Evolutionary conservation across 805 yeast species (phyloP), one percentile per base, ranked within the genome.

Genomic region (Wickerhamiella siamensis): DNA sequence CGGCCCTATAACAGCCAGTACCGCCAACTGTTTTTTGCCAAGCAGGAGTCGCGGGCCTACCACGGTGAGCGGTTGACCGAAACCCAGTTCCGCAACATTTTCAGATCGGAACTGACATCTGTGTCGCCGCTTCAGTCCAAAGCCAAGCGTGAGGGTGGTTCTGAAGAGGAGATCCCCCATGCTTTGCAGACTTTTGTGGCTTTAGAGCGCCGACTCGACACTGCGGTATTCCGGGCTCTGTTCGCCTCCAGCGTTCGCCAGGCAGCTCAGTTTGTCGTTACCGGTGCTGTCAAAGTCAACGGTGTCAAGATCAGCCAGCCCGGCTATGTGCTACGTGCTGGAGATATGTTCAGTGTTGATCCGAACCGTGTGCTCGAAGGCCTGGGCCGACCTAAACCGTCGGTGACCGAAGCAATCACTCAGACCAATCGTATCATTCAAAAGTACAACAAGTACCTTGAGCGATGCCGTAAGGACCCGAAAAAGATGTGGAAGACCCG

Each of bases 31-130:
- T 91, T 94, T 88, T 64, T 70, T 5, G 79, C 95, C 40, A 88
- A 91, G 61, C 79, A 76, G 57, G 95, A 87, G 57, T 79, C 96
- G 5, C 75, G 98, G 63, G 79, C 88, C 1, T 88, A 88, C 60
- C 98, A 88, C 59, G 98, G 98, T 52, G 97, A 91, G 56, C 83
- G 80, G 58, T 60, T 88, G 43, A 81, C 88, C 1, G 98, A 91
- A 59, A 66, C 74, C 16, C 75, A 87, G 57, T 82, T 86, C 79
- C 79, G 80, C 56, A 63, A 75, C 6, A 60, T 71, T 39, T 87
- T 88, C 64, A 66, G 75, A 41, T 67, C 70, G 37, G 76, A 78
- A 45, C 67, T 86, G 51, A 77, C 80, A 45, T 82, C 93, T 22
- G 95, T 84, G 33, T 91, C 94, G 6, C 94, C 84, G 55, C 70